These are phyloP conservation scores for Phytopythium chamaehyphon DNA, from an alignment of 352 stramenopile genomes.

Conservation along the genomic window DNA sequence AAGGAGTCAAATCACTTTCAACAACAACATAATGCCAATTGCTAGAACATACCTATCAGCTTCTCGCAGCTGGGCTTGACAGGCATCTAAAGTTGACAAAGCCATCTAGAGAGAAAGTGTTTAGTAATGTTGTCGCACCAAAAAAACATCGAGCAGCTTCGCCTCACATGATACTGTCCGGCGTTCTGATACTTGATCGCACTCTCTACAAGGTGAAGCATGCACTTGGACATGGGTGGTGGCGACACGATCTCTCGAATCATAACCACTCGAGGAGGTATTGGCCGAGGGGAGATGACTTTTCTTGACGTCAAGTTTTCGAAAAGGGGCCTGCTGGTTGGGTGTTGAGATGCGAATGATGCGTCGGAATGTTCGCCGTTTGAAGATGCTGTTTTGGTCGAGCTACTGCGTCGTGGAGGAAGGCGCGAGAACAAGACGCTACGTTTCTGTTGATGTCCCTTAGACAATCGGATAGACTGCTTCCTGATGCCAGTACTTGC, in stretches of 20 bases:
- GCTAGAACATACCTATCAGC: not conserved
- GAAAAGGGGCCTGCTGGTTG: too few species aligned
- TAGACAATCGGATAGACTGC: slow-evolving; percentile 7
- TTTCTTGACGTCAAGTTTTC: too few species aligned
- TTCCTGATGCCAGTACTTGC: slow-evolving; percentile 13
- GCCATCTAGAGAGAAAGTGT: not conserved
- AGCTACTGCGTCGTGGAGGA: slow-evolving; percentile 19
- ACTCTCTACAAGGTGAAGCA: slow-evolving; percentile 47
- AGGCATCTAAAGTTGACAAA: slow-evolving; percentile 30
- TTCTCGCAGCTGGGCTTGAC: slow-evolving; percentile 12
- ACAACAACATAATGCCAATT: not conserved
- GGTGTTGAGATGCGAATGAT: too few species aligned
- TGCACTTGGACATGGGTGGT: slow-evolving; percentile 27
- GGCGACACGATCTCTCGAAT: slow-evolving; percentile 56
- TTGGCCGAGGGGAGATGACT: not conserved
- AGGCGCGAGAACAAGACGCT: slow-evolving; percentile 35
- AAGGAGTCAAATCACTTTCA: not conserved
- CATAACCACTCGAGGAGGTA: slow-evolving; percentile 36
- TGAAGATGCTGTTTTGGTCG: not conserved
- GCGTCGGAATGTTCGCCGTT: too few species aligned
- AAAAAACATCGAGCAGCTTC: not conserved
- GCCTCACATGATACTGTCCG: slow-evolving; percentile 52
- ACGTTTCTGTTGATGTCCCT: slow-evolving; percentile 5
- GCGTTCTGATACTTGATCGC: slow-evolving; percentile 65
- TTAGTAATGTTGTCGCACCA: too few species aligned